Percentiles rank a stretch among this genome's conserved stretches.
phyloP scores from a whole-genome alignment of 2,329 filamentous ascomycete species.

The Aspergillus hortae region DNA sequence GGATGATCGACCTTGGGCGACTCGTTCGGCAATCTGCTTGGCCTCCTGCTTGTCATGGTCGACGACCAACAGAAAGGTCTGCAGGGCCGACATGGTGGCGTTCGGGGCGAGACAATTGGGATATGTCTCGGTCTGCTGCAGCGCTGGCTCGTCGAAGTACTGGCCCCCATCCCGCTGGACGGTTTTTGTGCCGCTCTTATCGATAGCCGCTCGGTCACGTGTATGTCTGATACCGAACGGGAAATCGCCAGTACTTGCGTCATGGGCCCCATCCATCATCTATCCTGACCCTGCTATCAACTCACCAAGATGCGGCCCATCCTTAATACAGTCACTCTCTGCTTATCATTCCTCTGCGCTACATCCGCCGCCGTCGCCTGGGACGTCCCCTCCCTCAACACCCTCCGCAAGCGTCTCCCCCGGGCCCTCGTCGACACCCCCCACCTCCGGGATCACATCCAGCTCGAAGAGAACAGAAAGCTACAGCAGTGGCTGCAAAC shows the following conservation, averaged over 20 bases:
- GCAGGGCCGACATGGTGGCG: conserved; percentile 45
- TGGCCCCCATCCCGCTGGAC: conserved; percentile 1
- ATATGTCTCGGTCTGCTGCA: conserved; percentile 1
- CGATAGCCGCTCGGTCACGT: conserved; percentile 20
- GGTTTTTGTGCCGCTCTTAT: conserved; percentile 25
- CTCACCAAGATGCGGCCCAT: conserved; percentile 11
- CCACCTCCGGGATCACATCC: conserved; percentile 13
- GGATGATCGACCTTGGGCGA: conserved; percentile 39
- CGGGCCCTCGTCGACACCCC: conserved; percentile 13
- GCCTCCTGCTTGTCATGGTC: conserved; percentile 47
- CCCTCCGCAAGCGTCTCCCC: conserved; percentile 20
- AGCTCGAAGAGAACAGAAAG: conserved; percentile 9
- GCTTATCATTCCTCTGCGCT: conserved; percentile 9
- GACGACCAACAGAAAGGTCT: conserved; percentile 47
- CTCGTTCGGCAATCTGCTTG: conserved; percentile 40
- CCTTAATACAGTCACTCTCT: conserved; percentile 1
- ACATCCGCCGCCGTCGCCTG: conserved; percentile 10
- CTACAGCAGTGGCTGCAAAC: conserved; percentile 17
- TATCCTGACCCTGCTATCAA: not conserved
- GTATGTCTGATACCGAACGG: conserved; percentile 4
- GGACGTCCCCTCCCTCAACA: conserved; percentile 9
- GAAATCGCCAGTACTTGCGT: conserved; percentile 19
- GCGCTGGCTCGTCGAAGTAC: not conserved
- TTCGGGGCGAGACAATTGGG: conserved; percentile 8
- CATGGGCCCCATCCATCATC: conserved; percentile 11